Evolutionary conservation across 2,329 filamentous ascomycete species (phyloP).

Genomic region (Aspergillus floridensis): DNA sequence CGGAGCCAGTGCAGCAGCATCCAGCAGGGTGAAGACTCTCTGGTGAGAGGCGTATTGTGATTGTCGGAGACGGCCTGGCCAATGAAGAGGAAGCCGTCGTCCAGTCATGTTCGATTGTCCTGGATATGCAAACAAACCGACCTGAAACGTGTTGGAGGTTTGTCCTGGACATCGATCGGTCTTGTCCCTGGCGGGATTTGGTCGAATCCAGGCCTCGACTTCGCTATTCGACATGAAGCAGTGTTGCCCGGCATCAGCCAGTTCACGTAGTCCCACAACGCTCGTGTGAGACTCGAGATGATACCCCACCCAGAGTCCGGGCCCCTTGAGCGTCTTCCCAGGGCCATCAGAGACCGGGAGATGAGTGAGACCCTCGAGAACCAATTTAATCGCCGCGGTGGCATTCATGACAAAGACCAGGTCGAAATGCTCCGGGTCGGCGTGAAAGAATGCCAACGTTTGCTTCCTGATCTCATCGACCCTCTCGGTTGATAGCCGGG

Average conservation of each 20-base stretch:
- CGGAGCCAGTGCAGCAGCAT: constrained; percentile 16
- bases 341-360: background rate
- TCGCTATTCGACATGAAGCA: constrained; percentile 10
- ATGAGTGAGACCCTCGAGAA: constrained; percentile 9
- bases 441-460: constrained; percentile 12
- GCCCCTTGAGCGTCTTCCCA: background rate
- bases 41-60: constrained; percentile 1
- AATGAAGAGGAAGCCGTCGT: constrained; percentile 10
- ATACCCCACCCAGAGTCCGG: constrained; percentile 12
- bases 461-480: constrained; percentile 13
- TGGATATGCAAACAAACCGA: constrained; percentile 15
- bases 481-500: constrained; percentile 9
- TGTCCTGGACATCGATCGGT: constrained; percentile 1
- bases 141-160: constrained; percentile 2
- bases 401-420: constrained; percentile 16
- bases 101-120: constrained; percentile 19
- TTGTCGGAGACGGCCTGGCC: constrained; percentile 8
- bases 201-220: constrained; percentile 10
- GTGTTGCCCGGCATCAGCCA: constrained; percentile 9
- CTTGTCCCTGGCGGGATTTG: background rate
- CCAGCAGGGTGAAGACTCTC: constrained; percentile 9
- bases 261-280: constrained; percentile 12
- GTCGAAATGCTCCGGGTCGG: constrained; percentile 15
- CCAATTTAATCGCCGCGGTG: constrained; percentile 13
- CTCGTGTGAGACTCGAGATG: constrained; percentile 18